Base-by-base conservation (phyloP, 73 alveolate species). In the Paramecium sonneborni region DNA sequence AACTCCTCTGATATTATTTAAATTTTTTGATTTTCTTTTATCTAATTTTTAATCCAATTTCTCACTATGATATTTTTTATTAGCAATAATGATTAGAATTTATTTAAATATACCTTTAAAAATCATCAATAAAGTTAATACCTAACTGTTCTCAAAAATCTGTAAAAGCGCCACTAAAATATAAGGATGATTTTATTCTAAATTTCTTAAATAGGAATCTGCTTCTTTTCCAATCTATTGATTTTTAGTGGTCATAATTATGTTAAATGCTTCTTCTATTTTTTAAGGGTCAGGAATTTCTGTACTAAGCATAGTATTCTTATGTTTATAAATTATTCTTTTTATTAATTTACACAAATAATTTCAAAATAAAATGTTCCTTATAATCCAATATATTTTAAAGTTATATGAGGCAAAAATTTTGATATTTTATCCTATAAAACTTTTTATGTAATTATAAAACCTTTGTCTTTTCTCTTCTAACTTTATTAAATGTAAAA, bases 111-210 rank as follows among this genome's bases (percentile, higher is more conserved):
- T 2, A 24, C 23, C 90, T 79, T 18, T 4, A 18, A 15, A 48
- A 18, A 79, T 23, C 7, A 23, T 20, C 32, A 18, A 28, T 28
- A 18, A 28, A 9, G 20, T n/a, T 30, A 39, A 37, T 74, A 74
- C 87, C 44, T 74, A 39, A 37, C 58, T 74, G 20, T 79, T 79
- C 52, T 79, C 70, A 79, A 79, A 79, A 44, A 79, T 79, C 15
- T 79, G 35, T 11, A 79, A n/a, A 1, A 79, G 28, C 5, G 76
- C 11, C n/a, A 79, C 26, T 21, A 79, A 21, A 23, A 79, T 41
- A n/a, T 38, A 39, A 8, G 90, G 90, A 39, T 39, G 1, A 15
- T 79, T 24, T 79, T 79, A 37, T 79, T 79, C 90, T 3, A 79
- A 23, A 11, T 39, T 30, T 39, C 90, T 79, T 11, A 79, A 34